Conservation (phyloP, 2,329 filamentous ascomycete species). For the Boeremia lycopersici region DNA sequence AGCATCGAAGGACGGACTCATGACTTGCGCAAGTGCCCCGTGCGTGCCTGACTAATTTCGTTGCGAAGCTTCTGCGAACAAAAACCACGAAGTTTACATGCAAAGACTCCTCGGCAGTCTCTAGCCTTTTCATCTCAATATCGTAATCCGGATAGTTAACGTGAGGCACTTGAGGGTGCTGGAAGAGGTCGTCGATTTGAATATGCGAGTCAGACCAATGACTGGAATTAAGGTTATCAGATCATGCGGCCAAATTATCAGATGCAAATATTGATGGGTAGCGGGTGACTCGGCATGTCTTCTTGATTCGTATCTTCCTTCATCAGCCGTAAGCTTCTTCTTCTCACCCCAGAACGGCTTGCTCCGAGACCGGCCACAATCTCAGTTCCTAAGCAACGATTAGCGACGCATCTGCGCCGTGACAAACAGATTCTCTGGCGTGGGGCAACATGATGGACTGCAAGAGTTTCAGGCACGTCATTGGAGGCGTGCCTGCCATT, state of each 20-base stretch:
- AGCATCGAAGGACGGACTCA: background rate
- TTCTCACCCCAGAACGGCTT: background rate
- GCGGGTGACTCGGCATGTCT: slow-evolving; percentile 10
- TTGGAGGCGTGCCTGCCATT: slow-evolving; percentile 20
- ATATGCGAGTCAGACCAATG: background rate
- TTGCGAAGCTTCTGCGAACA: background rate
- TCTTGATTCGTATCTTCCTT: background rate
- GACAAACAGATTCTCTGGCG: slow-evolving; percentile 9
- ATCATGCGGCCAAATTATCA: slow-evolving; percentile 17
- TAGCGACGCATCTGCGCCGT: slow-evolving; percentile 4
- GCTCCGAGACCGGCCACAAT: slow-evolving; percentile 8
- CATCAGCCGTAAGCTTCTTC: background rate
- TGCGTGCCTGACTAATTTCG: slow-evolving; percentile 13
- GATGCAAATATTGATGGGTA: slow-evolving; percentile 4
- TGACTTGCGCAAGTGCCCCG: slow-evolving; percentile 1
- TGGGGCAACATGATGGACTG: slow-evolving; percentile 11
- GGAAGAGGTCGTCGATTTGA: background rate
- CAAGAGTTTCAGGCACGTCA: slow-evolving; percentile 11
- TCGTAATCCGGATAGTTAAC: no score
- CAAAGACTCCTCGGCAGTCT: no score
- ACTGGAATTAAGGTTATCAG: slow-evolving; percentile 15
- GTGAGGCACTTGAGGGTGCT: background rate
- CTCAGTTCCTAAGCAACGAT: background rate
- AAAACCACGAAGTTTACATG: background rate
- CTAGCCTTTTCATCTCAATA: no score